Conservation (phyloP, 768 basidiomycete species). For the Trametes maxima region DNA sequence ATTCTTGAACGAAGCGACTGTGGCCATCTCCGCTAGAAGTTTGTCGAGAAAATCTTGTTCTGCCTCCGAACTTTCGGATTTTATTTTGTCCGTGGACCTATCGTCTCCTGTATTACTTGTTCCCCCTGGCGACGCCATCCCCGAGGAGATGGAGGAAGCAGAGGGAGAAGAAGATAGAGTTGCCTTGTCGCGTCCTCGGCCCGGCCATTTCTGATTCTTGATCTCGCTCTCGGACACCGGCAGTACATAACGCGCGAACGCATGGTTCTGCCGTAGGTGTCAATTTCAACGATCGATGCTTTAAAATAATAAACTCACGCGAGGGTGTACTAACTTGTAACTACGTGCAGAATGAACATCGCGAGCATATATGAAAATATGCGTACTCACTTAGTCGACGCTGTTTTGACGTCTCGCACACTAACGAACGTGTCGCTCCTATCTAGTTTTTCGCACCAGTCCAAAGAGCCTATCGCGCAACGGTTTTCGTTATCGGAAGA, state of each 20-base stretch:
- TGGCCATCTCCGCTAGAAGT: conserved; percentile 19
- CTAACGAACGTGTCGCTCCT: conserved; percentile 9
- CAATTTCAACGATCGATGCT: no score
- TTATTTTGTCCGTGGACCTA: not conserved
- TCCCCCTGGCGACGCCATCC: not conserved
- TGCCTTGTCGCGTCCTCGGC: conserved; percentile 6
- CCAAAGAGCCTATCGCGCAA: not conserved
- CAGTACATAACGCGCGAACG: conserved; percentile 27
- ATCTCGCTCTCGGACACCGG: conserved; percentile 22
- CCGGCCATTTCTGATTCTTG: conserved; percentile 24
- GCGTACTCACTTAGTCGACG: conserved; percentile 15
- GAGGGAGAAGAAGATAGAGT: not conserved
- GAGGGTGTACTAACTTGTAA: conserved; percentile 11
- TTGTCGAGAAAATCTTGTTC: conserved; percentile 5
- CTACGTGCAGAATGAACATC: not conserved
- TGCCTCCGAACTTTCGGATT: conserved; percentile 6
- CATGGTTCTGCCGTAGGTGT: conserved; percentile 19
- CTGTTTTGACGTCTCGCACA: conserved; percentile 27
- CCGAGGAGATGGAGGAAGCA: not conserved
- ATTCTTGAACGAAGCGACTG: conserved; percentile 17
- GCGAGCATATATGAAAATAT: not conserved
- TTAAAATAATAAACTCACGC: not conserved
- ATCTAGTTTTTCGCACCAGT: conserved; percentile 8
- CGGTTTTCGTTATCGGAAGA: not conserved
- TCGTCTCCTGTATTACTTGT: not conserved